Evolutionary conservation across 2,329 filamentous ascomycete species (phyloP), one percentile per base, ranked within the genome.

Genomic region (Ophiosphaerella herpotricha): DNA sequence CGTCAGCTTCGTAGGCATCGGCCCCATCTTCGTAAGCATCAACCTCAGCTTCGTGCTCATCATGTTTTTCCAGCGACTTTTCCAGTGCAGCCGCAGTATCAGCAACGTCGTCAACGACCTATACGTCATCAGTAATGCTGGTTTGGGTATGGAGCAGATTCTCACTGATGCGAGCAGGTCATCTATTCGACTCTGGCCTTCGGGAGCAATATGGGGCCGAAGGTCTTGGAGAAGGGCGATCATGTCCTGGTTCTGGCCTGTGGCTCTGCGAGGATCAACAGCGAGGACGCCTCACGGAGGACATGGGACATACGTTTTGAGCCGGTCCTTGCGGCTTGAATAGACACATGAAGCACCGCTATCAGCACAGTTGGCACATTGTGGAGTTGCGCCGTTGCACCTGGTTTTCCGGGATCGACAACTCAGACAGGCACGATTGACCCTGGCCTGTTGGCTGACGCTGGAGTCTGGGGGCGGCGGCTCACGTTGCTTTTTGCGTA

Each of bases 321-420:
- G 54, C 3, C 63, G 50, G 45, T 75, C 71, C 43, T 70, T 67
- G 37, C 72, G 70, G 18, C 60, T 68, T 26, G 66, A 53, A 58
- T 75, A 75, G 21, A 64, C 54, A 50, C 73, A 75, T 2, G 55
- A 31, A 5, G 61, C 34, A 7, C 55, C 47, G 42, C 61, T 63
- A 9, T 66, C 61, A 21, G 46, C 46, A 46, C 73, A 75, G 26
- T 72, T 68, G 9, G 63, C 54, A 53, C 72, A 75, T 18, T 43
- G 34, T 2, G 73, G 72, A 21, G 58, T 64, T 23, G 49, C 54
- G 4, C 72, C 72, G 56, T 69, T 68, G 56, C 72, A 75, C 39
- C 71, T 74, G 52, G 73, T 67, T 48, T 75, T 75, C 18, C 71
- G 60, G 13, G 60, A 51, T 8, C 71, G 64, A 50, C 73, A 75